Conservation (phyloP, 2,329 filamentous ascomycete genomes). For the Trichoderma harzianum region DNA sequence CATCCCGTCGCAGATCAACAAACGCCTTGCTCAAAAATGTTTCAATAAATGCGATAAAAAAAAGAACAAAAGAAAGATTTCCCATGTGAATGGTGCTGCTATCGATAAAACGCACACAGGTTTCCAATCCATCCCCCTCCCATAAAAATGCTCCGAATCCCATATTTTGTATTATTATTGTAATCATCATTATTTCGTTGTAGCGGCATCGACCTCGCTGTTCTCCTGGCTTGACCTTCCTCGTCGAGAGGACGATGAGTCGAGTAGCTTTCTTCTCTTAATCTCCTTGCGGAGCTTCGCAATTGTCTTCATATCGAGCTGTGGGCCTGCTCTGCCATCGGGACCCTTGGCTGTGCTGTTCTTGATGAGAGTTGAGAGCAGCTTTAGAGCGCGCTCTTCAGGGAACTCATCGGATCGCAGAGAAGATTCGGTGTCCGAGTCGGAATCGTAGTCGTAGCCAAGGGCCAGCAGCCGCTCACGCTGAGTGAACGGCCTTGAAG, state of each 20-base stretch:
- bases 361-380: neutral
- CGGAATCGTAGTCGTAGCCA: slow-evolving; percentile 27
- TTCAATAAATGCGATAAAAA: neutral
- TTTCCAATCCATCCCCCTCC: neutral
- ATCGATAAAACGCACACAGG: neutral
- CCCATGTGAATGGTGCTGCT: neutral
- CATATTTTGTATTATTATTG: neutral
- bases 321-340: neutral
- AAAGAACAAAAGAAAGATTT: neutral
- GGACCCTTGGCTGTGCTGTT: neutral
- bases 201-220: neutral
- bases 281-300: slow-evolving; percentile 17
- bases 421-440: slow-evolving; percentile 18
- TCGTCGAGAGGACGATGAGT: neutral
- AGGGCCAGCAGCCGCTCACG: slow-evolving; percentile 24
- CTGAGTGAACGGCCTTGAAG: slow-evolving; percentile 18
- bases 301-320: slow-evolving; percentile 12
- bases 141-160: neutral
- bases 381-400: slow-evolving; percentile 6
- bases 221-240: neutral
- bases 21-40: neutral
- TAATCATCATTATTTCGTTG: neutral
- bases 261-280: neutral
- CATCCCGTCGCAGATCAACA: neutral
- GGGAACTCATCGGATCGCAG: slow-evolving; percentile 8